Base-by-base conservation (phyloP, 2,329 filamentous ascomycete species). In the Tolypocladium cylindrosporum region DNA sequence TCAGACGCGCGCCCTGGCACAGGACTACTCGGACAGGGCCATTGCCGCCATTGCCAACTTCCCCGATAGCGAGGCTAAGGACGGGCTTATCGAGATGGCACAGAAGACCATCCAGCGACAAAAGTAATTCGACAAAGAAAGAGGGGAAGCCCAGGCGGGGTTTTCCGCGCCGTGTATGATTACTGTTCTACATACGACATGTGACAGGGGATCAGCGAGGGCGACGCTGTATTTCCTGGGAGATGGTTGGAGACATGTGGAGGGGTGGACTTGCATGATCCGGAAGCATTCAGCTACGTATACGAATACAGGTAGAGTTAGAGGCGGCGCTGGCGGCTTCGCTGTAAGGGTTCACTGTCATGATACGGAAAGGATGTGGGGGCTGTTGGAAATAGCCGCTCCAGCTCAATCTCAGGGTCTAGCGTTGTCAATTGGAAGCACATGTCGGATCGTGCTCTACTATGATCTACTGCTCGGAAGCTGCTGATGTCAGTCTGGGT, bases 1-100 rank as follows among this genome's bases (percentile, higher is more conserved):
- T 71, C 91, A 97, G 74, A 99, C 94, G 1, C 85, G 91, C 65
- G 90, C 88, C 9, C 79, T 99, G 37, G 94, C 94, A 1, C 88
- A 96, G 70, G 89, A 95, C 66, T 99, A 96, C 71, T 87, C 89
- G 43, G 88, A 94, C 68, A 90, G 90, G 69, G 94, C 94, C 36
- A 89, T 96, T 60, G 81, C 85, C 6, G 90, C 92, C n/a, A 89
- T 99, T 67, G 80, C 82, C 62, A 76, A 78, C 52, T 96, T 99
- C 73, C 94, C 94, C 8, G 87, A 92, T n/a, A 93, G 91, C 71
- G 93, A 97, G 63, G 94, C 94, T 59, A 97, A 96, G 77, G 83
- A 88, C 37, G 93, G 93, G 0, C 78, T 99, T 45, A 78, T 96
- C 52, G 91, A 97, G 68, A 97, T 97, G 90, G 95, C 91, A 64